Percentiles rank a stretch among this genome's conserved stretches.
These are phyloP conservation scores for Pythium pyrilobum DNA, from an alignment of 352 stramenopile genomes.

Conservation along the genomic window DNA sequence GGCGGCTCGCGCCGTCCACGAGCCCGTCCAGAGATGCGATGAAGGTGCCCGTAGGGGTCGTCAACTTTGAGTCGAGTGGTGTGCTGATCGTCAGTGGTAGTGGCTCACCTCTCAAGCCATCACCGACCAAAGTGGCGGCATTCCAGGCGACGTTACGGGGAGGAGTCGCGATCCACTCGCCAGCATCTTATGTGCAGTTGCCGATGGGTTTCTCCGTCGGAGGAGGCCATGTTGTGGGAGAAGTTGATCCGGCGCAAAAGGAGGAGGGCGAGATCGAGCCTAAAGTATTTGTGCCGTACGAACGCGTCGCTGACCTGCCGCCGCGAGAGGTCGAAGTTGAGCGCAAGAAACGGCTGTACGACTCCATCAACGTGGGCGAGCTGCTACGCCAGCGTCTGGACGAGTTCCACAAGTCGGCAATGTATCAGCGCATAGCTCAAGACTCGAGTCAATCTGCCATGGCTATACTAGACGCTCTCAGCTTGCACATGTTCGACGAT, in stretches of 20 bases:
- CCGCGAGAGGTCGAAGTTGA: slow-evolving; percentile 45
- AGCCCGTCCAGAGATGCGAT: slow-evolving; percentile 24
- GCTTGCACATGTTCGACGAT: slow-evolving; percentile 73
- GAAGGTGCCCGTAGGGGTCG: slow-evolving; percentile 21
- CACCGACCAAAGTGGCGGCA: slow-evolving; percentile 9
- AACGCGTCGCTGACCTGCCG: slow-evolving; percentile 25
- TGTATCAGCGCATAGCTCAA: slow-evolving; percentile 25
- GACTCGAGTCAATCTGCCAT: slow-evolving; percentile 26
- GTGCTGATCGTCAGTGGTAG: slow-evolving; percentile 4
- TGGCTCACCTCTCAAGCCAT: slow-evolving; percentile 14
- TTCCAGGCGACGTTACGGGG: slow-evolving; percentile 3
- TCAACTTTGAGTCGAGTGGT: slow-evolving; percentile 28
- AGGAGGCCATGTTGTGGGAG: slow-evolving; percentile 16
- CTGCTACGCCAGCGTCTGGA: slow-evolving; percentile 25
- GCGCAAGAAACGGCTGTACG: slow-evolving; percentile 36
- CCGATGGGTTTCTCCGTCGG: slow-evolving; percentile 23
- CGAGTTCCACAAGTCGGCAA: slow-evolving; percentile 25
- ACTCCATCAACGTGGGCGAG: slow-evolving; percentile 28
- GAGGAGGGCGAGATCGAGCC: slow-evolving; percentile 38
- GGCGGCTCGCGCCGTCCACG: slow-evolving; percentile 24
- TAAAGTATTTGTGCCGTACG: slow-evolving; percentile 46
- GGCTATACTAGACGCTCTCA: slow-evolving; percentile 51
- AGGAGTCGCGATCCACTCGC: slow-evolving; percentile 15
- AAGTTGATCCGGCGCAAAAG: slow-evolving; percentile 22
- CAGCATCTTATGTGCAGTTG: slow-evolving; percentile 22